These are phyloP conservation scores for Phytophthora chlamydospora DNA, from an alignment of 352 stramenopile species.

Conservation along the genomic window DNA sequence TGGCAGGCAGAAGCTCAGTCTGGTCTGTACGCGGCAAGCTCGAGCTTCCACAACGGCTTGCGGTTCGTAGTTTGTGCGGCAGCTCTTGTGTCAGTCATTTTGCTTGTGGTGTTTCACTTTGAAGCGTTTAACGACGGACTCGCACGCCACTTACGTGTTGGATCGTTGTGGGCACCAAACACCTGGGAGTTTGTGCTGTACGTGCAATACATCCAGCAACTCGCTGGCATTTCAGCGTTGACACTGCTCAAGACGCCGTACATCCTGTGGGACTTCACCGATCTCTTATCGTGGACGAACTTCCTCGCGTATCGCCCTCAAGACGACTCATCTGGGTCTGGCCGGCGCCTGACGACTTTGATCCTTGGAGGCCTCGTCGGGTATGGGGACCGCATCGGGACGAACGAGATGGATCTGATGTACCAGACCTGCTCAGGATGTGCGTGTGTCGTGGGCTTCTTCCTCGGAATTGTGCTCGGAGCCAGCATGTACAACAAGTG, in stretches of 20 bases:
- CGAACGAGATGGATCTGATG: constrained; percentile 46
- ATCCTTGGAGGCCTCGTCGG: constrained; percentile 53
- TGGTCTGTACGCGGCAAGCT: constrained; percentile 40
- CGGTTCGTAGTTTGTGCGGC: constrained; percentile 46
- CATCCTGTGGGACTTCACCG: constrained; percentile 64
- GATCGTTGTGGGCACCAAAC: constrained; percentile 53
- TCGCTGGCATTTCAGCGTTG: constrained; percentile 53
- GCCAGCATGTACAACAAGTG: constrained; percentile 11
- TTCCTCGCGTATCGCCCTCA: constrained; percentile 38
- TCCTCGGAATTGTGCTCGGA: constrained; percentile 40
- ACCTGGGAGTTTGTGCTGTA: constrained; percentile 67
- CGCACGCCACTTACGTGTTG: constrained; percentile 4
- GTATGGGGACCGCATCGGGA: constrained; percentile 55
- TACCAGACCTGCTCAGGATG: constrained; percentile 37
- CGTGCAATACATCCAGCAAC: constrained; percentile 58
- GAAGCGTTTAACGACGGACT: constrained; percentile 44
- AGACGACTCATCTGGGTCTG: constrained; percentile 18
- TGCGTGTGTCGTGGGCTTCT: constrained; percentile 38
- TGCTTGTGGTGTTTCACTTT: constrained; percentile 57
- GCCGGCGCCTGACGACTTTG: constrained; percentile 48
- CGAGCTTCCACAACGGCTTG: constrained; percentile 50
- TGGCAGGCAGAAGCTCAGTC: constrained; percentile 35
- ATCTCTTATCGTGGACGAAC: constrained; percentile 67
- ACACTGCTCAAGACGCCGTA: constrained; percentile 62
- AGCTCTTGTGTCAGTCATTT: constrained; percentile 47